Percentiles rank a stretch among this genome's conserved stretches.
Evolutionary conservation across 768 basidiomycete species (phyloP).

Genomic region (Sistotremastrum suecicum): DNA sequence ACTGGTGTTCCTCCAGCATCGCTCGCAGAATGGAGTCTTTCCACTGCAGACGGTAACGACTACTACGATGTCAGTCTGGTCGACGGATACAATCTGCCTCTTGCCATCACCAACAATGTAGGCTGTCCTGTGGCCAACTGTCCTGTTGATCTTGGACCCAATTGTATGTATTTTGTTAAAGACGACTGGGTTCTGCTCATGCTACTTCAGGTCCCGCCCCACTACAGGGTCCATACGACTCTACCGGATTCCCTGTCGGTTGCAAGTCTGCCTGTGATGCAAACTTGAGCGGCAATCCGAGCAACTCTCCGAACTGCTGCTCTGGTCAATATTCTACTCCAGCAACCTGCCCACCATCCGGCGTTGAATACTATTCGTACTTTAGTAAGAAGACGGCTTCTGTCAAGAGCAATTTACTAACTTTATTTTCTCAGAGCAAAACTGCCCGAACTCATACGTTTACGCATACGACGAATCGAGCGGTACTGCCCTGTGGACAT

Average conservation of each 20-base stretch:
- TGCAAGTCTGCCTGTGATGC: constrained; percentile 46
- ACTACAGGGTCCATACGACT: constrained; percentile 39
- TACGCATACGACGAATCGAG: constrained; percentile 42
- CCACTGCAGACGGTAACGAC: constrained; percentile 28
- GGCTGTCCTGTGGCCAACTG: constrained; percentile 28
- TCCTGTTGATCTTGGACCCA: constrained; percentile 43
- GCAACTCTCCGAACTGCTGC: constrained; percentile 55
- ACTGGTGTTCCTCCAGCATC: constrained; percentile 52
- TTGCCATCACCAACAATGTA: constrained; percentile 12
- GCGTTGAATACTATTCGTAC: constrained; percentile 26
- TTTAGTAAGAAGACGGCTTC: constrained; percentile 27
- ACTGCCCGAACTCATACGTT: constrained; percentile 33
- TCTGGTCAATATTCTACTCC: constrained; percentile 38
- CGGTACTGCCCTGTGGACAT: constrained; percentile 40
- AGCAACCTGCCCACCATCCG: constrained; percentile 39
- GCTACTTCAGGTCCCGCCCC: constrained; percentile 27
- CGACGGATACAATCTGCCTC: constrained; percentile 33
- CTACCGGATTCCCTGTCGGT: constrained; percentile 40
- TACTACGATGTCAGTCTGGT: constrained; percentile 56
- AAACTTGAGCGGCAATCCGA: constrained; percentile 18
- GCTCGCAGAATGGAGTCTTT: constrained; percentile 55
- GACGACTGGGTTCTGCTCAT: neutral
- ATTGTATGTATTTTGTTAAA: constrained; percentile 24
- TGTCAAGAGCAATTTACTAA: too few species aligned
- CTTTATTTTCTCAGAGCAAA: constrained; percentile 18